A percentile compares a stretch with the other conserved stretches of the same genome.
Conservation (phyloP, 2,329 filamentous ascomycete genomes). For the Cladosporium cucumerinum region DNA sequence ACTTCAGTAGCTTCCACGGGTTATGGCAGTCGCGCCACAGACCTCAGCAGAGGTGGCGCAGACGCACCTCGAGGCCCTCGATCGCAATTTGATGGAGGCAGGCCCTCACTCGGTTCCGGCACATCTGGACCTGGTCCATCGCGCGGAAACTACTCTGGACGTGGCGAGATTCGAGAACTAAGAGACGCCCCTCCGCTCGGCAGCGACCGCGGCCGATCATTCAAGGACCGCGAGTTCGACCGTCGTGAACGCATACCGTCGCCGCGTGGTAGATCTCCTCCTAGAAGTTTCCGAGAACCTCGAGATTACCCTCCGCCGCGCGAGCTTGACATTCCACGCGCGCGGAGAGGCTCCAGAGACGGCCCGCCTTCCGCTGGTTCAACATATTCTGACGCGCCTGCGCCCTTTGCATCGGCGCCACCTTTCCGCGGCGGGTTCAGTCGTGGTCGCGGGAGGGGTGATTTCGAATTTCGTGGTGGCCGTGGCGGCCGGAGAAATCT, state of each 20-base stretch:
- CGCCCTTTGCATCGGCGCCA: conserved; percentile 54
- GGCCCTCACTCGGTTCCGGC: conserved; percentile 29
- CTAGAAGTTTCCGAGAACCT: conserved; percentile 56
- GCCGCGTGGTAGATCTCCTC: conserved; percentile 62
- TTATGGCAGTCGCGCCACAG: conserved; percentile 29
- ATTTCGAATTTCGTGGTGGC: conserved; percentile 49
- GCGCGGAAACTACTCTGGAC: conserved; percentile 11
- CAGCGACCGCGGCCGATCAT: conserved; percentile 59
- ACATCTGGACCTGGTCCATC: conserved; percentile 58
- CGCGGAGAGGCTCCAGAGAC: conserved; percentile 67
- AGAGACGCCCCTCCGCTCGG: conserved; percentile 56
- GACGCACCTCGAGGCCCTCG: conserved; percentile 81
- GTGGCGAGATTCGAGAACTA: conserved; percentile 32
- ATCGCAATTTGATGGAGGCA: conserved; percentile 64
- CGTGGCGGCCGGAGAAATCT: conserved; percentile 47
- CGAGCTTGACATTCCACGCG: conserved; percentile 64
- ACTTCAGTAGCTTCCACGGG: conserved; percentile 50
- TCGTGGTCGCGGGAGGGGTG: conserved; percentile 48
- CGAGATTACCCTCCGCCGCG: conserved; percentile 57
- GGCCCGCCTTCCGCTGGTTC: conserved; percentile 70
- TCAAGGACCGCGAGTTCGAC: conserved; percentile 51
- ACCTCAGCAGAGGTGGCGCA: conserved; percentile 25
- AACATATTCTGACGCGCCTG: conserved; percentile 61
- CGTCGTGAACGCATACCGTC: conserved; percentile 61
- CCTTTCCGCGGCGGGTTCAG: conserved; percentile 53